Evolutionary conservation across 495 filamentous ascomycete species (phyloP), one percentile per base, ranked within the genome.

Genomic region (Hypoxylon fragiforme): DNA sequence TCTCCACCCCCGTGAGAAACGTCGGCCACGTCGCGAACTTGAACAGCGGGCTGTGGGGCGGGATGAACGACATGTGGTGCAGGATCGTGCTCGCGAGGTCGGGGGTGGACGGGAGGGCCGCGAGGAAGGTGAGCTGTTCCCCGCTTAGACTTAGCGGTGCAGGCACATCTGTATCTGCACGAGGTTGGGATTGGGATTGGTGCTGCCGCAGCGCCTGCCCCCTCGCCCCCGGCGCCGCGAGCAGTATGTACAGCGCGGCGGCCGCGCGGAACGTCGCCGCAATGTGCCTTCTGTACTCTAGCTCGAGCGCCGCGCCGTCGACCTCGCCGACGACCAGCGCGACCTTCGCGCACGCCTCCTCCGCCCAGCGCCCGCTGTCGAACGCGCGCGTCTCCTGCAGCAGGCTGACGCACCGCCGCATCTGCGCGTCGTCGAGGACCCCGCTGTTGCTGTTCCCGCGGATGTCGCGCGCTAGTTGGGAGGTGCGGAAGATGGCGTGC

Each of bases 1-100:
- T 68, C 26, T 83, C 80, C 3, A 82, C 64, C 1, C 80, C 81
- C 0, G 77, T 77, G 30, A 85, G 67, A 36, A 82, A 82, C 1
- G 81, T 78, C 0, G 82, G 79, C 81, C 81, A 85, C 0, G 81
- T 70, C 0, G 78, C 75, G 13, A 75, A 83, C 43, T 85, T 85
- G 60, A 82, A 76, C 12, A 79, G 54, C 0, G 70, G 58, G 3
- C 73, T 67, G 3, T 80, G 66, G 13, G 73, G 62, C n/a, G 73
- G 69, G 22, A 85, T 60, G 13, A 56, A 64, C 8, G 71, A 65
- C 16, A 84, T 67, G 36, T 77, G 54, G 0, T 64, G 49, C 0
- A 81, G 51, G 2, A 82, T 68, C 16, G 81, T 76, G 0, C 50
- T 54, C 3, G 76, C 64, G 8, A 79, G 59, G 4, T 69, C 69